Evolutionary conservation across 352 stramenopile genomes (phyloP).

Genomic region (Globisporangium acanthophoron): DNA sequence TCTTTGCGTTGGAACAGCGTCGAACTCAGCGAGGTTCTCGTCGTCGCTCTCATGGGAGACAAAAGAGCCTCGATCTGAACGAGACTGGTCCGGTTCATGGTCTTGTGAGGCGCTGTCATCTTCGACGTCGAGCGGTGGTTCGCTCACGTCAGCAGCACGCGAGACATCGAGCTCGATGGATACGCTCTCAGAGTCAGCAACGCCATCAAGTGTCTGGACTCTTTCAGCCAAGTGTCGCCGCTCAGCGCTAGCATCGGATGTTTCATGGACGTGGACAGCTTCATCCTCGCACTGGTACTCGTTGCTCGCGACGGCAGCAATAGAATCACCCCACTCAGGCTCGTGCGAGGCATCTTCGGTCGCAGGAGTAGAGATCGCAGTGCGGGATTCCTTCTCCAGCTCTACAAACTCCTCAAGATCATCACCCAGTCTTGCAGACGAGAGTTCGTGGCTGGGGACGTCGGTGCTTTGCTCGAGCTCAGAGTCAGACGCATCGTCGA

Average conservation of each 20-base stretch:
- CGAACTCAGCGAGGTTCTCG: conserved; percentile 4
- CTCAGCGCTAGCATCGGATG: too few relatives aligned
- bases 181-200: too few relatives aligned
- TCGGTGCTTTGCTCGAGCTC: not conserved
- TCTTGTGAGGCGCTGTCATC: not conserved
- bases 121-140: not conserved
- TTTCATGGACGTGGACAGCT: too few relatives aligned
- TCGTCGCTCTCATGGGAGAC: conserved; percentile 1
- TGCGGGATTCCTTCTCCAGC: not conserved
- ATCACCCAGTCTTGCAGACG: not conserved
- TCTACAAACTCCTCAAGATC: not conserved
- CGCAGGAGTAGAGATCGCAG: not conserved
- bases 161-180: too few relatives aligned
- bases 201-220: too few relatives aligned
- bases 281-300: too few relatives aligned
- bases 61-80: not conserved
- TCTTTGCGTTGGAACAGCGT: not conserved
- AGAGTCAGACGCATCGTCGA: not conserved
- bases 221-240: too few relatives aligned
- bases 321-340: too few relatives aligned
- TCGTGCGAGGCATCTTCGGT: too few relatives aligned
- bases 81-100: not conserved
- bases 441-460: not conserved
- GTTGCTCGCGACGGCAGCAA: too few relatives aligned
- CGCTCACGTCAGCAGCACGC: too few relatives aligned